phyloP scores from a whole-genome alignment of 2,329 filamentous ascomycete species.

The Xylaria sp. region DNA sequence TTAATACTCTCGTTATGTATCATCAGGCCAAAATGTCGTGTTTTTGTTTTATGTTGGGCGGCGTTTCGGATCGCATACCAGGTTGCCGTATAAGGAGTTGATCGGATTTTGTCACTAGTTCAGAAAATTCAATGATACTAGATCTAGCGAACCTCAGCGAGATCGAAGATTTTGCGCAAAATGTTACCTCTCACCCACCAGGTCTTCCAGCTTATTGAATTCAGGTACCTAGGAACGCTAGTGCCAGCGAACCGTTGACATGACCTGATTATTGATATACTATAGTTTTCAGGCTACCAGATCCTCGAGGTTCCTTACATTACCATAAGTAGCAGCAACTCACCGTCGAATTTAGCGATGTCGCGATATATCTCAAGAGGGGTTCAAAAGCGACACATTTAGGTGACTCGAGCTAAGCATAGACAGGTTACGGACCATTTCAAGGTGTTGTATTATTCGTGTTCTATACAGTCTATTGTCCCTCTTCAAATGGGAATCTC shows the following conservation, averaged over 20 bases:
- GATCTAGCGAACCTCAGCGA: constrained; percentile 25
- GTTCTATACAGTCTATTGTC: constrained; percentile 21
- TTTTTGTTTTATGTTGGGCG: constrained; percentile 43
- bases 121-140: constrained; percentile 38
- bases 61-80: constrained; percentile 51
- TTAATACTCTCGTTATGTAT: constrained; percentile 45
- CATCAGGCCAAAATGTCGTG: constrained; percentile 44
- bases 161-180: constrained; percentile 20
- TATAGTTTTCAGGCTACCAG: no score
- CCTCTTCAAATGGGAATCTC: constrained; percentile 14
- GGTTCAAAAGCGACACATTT: neutral
- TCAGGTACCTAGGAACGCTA: neutral
- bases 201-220: constrained; percentile 13
- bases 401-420: neutral
- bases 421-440: neutral
- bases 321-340: no score
- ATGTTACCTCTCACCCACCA: constrained; percentile 2
- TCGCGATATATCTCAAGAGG: neutral
- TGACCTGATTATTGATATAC: no score
- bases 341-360: no score
- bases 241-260: no score
- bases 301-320: no score
- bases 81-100: constrained; percentile 45
- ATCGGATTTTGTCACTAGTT: constrained; percentile 38
- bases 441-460: neutral